These are phyloP conservation scores for Xerocomus minutiporus DNA, from an alignment of 1,284 basidiomycete genomes.

Conservation along the genomic window DNA sequence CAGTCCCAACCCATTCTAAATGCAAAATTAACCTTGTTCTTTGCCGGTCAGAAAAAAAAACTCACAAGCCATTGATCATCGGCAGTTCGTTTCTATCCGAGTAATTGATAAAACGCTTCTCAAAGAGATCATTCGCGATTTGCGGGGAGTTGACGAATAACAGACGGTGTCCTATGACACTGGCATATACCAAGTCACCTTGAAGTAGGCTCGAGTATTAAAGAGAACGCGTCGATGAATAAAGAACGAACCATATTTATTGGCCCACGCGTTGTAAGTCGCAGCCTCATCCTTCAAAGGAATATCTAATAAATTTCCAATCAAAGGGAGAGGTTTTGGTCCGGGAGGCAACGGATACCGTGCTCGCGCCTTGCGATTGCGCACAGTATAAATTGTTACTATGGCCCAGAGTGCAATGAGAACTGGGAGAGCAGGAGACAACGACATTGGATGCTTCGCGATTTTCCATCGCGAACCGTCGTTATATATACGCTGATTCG, in stretches of 20 bases:
- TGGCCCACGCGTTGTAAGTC: slow-evolving; percentile 33
- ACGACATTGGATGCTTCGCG: slow-evolving; percentile 13
- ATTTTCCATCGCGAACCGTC: slow-evolving; percentile 4
- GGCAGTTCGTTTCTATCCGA: slow-evolving; percentile 30
- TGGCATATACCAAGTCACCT: slow-evolving; percentile 32
- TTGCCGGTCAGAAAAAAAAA: not conserved
- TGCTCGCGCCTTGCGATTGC: slow-evolving; percentile 11
- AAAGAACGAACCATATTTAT: slow-evolving; percentile 28
- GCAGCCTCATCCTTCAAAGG: slow-evolving; percentile 28
- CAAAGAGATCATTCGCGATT: slow-evolving; percentile 36
- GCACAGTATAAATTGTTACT: slow-evolving; percentile 19
- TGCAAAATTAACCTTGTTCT: not conserved
- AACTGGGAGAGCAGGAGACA: slow-evolving; percentile 14
- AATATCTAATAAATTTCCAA: slow-evolving; percentile 32
- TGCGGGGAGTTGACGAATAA: slow-evolving; percentile 34
- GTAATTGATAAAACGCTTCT: slow-evolving; percentile 30
- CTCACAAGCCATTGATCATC: slow-evolving; percentile 33
- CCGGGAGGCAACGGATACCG: slow-evolving; percentile 28
- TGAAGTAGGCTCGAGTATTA: not conserved
- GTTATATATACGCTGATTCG: slow-evolving; percentile 14
- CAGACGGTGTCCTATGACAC: slow-evolving; percentile 27
- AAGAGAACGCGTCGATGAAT: not conserved
- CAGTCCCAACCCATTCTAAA: slow-evolving; percentile 50
- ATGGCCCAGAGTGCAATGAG: slow-evolving; percentile 25
- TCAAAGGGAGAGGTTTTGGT: slow-evolving; percentile 30